Conservation (phyloP, 2,329 filamentous ascomycete species). For the Truncatella angustata region DNA sequence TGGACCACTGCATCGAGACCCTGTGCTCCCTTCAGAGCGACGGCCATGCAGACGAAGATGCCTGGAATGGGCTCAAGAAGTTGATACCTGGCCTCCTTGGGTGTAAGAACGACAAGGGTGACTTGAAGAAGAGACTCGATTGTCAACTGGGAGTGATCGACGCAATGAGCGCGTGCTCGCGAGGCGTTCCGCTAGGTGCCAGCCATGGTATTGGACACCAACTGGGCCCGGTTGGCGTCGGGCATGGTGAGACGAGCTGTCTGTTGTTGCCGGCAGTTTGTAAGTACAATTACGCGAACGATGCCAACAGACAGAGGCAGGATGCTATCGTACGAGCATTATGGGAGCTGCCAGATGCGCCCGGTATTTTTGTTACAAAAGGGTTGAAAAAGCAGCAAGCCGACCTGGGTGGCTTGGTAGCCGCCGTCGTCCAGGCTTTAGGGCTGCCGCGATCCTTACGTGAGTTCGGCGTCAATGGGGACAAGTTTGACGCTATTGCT, state of each 20-base stretch:
- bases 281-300: constrained; percentile 48
- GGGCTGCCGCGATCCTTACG: constrained; percentile 52
- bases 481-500: constrained; percentile 47
- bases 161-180: constrained; percentile 46
- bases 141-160: constrained; percentile 50
- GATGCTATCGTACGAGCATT: constrained; percentile 36
- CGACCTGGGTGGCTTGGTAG: constrained; percentile 51
- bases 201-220: constrained; percentile 54
- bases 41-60: constrained; percentile 18
- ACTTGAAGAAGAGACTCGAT: constrained; percentile 40
- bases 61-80: constrained; percentile 15
- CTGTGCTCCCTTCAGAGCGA: constrained; percentile 24
- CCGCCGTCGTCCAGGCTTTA: constrained; percentile 47
- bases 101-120: constrained; percentile 24
- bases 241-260: constrained; percentile 60
- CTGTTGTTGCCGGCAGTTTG: constrained; percentile 54
- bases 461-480: constrained; percentile 47
- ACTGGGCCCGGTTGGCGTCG: constrained; percentile 53
- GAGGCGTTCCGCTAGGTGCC: constrained; percentile 42
- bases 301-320: constrained; percentile 39
- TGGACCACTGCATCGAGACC: constrained; percentile 32
- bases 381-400: constrained; percentile 25
- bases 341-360: constrained; percentile 31
- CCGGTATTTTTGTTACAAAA: constrained; percentile 29
- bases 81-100: constrained; percentile 22